Base-by-base conservation (phyloP, 768 basidiomycete species). In the Suillus hirtellus region DNA sequence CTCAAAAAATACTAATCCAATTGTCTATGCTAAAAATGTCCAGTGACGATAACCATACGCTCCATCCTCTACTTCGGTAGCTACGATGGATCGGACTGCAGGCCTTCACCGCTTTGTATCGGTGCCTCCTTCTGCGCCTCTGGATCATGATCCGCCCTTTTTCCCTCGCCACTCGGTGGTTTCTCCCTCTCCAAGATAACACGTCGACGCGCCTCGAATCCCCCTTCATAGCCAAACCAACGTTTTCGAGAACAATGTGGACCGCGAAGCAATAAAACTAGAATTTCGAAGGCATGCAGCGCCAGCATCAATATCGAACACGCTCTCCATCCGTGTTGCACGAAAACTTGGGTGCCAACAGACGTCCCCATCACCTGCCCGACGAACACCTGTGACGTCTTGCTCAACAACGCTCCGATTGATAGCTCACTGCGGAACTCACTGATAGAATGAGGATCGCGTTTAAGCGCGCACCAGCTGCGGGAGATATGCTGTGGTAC, bases 341-440 rank as follows among this genome's bases (percentile, higher is more conserved):
- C 81, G 75, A 92, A 95, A 2, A 94, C 82, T 42, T 83, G 73
- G 0, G 90, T 89, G 37, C 91, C 88, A 0, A 88, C 87, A 0
- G 89, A 81, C 0, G 92, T 93, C 19, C 93, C 93, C 75, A 90
- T 87, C 11, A 93, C 89, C 77, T 94, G 92, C 0, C 93, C 93
- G 27, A 90, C 81, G 73, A 92, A 92, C 37, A 89, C 66, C 76
- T 80, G 60, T 31, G 31, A 14, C 27, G 59, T 9, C 54, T 40
- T n/a, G 44, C 49, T 59, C 3, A 42, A 59, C 19, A 9, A 38
- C 61, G 21, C 10, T 19, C 15, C 9, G 11, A 1, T 47, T 50
- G 17, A 24, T 67, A 35, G 19, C 11, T 34, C 53, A 50, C 42
- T 15, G 1, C 27, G 34, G 17, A 50, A 72, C 82, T 65, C 70